These are phyloP conservation scores for Nicotiana tabacum DNA, from an alignment of 257 asterid genomes.

Conservation along the genomic window DNA sequence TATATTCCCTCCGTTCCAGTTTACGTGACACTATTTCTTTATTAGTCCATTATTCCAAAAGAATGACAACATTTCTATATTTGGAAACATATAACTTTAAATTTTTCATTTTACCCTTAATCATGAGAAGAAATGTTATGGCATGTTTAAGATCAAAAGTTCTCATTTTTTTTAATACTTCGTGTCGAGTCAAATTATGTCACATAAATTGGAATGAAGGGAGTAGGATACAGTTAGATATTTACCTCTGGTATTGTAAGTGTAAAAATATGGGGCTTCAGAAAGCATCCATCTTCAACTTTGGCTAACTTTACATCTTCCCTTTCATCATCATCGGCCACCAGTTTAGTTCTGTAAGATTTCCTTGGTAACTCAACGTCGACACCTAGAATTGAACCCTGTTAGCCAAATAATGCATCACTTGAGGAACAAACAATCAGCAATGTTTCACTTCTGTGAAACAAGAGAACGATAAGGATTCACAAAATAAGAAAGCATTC, in stretches of 20 bases:
- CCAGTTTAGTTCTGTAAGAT: constrained; percentile 52
- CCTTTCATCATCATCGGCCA: constrained; percentile 28
- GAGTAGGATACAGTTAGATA: background rate
- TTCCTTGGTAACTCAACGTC: constrained; percentile 76
- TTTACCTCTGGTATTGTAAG: constrained; percentile 73
- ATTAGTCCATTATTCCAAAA: no score
- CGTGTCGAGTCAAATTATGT: no score
- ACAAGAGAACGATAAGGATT: constrained; percentile 7
- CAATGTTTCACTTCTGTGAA: constrained; percentile 23
- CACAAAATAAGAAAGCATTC: background rate
- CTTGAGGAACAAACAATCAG: constrained; percentile 52
- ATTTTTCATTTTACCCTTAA: no score
- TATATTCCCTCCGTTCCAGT: background rate
- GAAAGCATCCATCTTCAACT: constrained; percentile 56
- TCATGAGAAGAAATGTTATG: no score
- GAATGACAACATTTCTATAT: no score
- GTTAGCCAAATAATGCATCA: constrained; percentile 88
- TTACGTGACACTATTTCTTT: no score
- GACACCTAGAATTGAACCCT: constrained; percentile 99
- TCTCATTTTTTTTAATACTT: no score
- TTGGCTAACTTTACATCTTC: constrained; percentile 32
- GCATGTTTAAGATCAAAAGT: no score
- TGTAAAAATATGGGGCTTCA: constrained; percentile 64
- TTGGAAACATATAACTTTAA: no score
- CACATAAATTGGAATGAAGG: no score